Evolutionary conservation across 202 grass and related monocot genomes (phyloP).

Genomic region (Musa balbisiana): DNA sequence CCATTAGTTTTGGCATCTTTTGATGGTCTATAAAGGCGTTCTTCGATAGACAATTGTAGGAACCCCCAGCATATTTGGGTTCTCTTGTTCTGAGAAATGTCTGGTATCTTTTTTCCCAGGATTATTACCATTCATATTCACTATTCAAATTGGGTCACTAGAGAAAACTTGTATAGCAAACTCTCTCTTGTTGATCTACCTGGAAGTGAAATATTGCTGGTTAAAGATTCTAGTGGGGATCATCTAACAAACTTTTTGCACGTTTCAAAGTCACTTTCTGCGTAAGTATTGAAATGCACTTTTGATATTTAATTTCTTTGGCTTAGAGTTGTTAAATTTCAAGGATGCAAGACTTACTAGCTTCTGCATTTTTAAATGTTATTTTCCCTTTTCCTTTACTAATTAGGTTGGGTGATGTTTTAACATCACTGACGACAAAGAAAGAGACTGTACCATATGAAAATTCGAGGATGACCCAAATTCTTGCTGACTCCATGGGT

Average conservation of each 20-base stretch:
- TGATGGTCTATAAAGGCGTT: background rate
- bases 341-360: conserved; percentile 5
- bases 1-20: background rate
- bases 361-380: conserved; percentile 12
- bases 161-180: conserved; percentile 91
- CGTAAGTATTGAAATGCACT: conserved; percentile 47
- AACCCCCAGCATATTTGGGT: background rate
- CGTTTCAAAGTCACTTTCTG: conserved; percentile 93
- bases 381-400: background rate
- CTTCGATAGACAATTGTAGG: background rate
- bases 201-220: conserved; percentile 64
- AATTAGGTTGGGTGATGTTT: conserved; percentile 87
- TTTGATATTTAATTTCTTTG: background rate
- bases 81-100: conserved; percentile 18
- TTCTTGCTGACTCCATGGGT: conserved; percentile 91
- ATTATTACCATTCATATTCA: conserved; percentile 96
- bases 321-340: conserved; percentile 12
- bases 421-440: conserved; percentile 80
- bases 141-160: conserved; percentile 67
- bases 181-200: conserved; percentile 92
- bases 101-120: conserved; percentile 44
- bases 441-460: conserved; percentile 68
- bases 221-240: conserved; percentile 73
- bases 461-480: conserved; percentile 88
- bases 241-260: conserved; percentile 83